Evolutionary conservation across 163 green algal species (phyloP).

Genomic region (Smithsoniella earleae): DNA sequence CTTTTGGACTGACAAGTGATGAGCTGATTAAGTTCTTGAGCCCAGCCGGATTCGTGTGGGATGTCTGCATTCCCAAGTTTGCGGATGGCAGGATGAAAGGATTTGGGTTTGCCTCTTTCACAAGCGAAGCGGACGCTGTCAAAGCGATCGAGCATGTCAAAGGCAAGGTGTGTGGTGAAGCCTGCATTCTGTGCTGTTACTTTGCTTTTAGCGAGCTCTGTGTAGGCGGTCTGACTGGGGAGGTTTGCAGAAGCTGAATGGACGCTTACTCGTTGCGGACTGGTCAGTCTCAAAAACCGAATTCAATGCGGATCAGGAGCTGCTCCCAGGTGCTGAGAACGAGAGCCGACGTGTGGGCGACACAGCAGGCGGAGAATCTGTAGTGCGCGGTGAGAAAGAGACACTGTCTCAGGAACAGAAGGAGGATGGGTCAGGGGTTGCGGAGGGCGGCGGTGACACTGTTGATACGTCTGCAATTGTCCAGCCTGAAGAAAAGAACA

Average conservation of each 20-base stretch:
- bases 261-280: slow-evolving; percentile 74
- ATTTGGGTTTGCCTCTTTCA: slow-evolving; percentile 92
- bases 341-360: background rate
- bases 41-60: slow-evolving; percentile 74
- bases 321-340: no score
- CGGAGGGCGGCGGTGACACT: slow-evolving; percentile 31
- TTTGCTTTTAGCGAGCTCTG: no score
- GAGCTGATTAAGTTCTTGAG: slow-evolving; percentile 49
- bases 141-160: slow-evolving; percentile 70
- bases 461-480: slow-evolving; percentile 34
- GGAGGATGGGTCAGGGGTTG: slow-evolving; percentile 8
- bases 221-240: no score
- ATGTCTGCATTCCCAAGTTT: slow-evolving; percentile 34
- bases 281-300: slow-evolving; percentile 82
- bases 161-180: slow-evolving; percentile 48
- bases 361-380: background rate
- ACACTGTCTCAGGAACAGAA: slow-evolving; percentile 24
- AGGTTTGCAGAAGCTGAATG: slow-evolving; percentile 47
- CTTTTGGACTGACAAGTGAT: slow-evolving; percentile 68
- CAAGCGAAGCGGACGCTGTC: slow-evolving; percentile 62
- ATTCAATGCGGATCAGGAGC: slow-evolving; percentile 43
- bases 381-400: slow-evolving; percentile 11
- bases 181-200: no score
- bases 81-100: slow-evolving; percentile 45
- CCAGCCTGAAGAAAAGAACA: slow-evolving; percentile 29